Conservation (phyloP, 1,284 basidiomycete genomes). For the Psilocybe mexicana region DNA sequence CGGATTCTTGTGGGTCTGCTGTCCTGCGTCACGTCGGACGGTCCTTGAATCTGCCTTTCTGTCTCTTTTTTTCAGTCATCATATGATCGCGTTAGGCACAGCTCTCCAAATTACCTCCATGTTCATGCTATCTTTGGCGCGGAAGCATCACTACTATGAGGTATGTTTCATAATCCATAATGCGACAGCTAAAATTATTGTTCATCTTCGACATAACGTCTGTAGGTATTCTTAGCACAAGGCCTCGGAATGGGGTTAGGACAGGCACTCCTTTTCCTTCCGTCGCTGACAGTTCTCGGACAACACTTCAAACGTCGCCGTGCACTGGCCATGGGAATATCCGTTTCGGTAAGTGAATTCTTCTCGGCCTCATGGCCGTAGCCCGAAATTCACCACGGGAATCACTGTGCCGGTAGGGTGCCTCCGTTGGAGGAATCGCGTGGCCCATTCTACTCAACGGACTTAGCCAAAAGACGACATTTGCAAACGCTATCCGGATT, state of each 20-base stretch:
- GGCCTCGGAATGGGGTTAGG: constrained; percentile 54
- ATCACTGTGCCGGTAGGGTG: constrained; percentile 29
- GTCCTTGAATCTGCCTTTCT: neutral
- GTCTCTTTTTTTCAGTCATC: constrained; percentile 28
- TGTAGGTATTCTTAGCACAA: constrained; percentile 51
- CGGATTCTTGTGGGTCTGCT: constrained; percentile 41
- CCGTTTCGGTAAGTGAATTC: constrained; percentile 40
- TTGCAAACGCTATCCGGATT: constrained; percentile 42
- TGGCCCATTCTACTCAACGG: constrained; percentile 54
- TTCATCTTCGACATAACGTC: neutral
- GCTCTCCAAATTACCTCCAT: constrained; percentile 39
- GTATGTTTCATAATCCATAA: constrained; percentile 25
- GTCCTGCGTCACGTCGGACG: constrained; percentile 5
- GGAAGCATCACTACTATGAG: constrained; percentile 37
- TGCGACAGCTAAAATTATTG: neutral
- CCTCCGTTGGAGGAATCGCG: constrained; percentile 49
- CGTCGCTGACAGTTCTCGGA: constrained; percentile 48
- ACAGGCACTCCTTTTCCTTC: constrained; percentile 51
- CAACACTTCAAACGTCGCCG: constrained; percentile 49
- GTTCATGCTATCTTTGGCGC: constrained; percentile 44
- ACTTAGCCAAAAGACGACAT: constrained; percentile 36
- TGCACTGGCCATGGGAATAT: constrained; percentile 52
- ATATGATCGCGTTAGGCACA: constrained; percentile 38
- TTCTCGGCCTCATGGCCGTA: neutral
- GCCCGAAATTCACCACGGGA: neutral